A percentile compares a stretch with the other conserved stretches of the same genome.
These are phyloP conservation scores for Lanmaoa rubissima DNA, from an alignment of 768 basidiomycete species.

Conservation along the genomic window DNA sequence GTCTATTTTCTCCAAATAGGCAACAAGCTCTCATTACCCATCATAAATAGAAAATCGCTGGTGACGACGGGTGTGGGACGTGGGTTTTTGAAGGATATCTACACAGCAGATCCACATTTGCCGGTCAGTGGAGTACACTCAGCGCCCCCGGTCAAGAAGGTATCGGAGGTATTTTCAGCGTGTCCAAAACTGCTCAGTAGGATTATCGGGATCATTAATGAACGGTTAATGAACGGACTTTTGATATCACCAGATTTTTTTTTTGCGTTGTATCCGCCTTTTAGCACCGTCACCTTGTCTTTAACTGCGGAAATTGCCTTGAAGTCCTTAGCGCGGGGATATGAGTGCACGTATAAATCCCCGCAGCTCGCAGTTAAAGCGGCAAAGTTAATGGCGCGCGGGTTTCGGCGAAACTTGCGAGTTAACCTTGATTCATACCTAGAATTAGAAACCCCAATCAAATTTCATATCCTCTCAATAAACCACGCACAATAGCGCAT, in stretches of 20 bases:
- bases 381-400: constrained; percentile 8
- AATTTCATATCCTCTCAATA: constrained; percentile 5
- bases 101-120: constrained; percentile 45
- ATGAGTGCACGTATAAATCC: constrained; percentile 7
- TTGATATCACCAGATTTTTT: constrained; percentile 6
- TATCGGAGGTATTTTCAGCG: constrained; percentile 56
- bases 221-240: constrained; percentile 28
- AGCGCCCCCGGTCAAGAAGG: constrained; percentile 30
- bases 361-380: constrained; percentile 17
- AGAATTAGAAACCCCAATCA: constrained; percentile 16
- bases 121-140: constrained; percentile 53
- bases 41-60: constrained; percentile 38
- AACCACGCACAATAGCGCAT: constrained; percentile 9
- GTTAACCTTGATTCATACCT: constrained; percentile 23
- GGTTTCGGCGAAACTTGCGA: constrained; percentile 9
- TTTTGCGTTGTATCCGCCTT: not conserved
- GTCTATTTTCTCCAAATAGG: constrained; percentile 7
- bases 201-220: constrained; percentile 29
- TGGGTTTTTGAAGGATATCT: constrained; percentile 62
- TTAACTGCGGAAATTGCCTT: constrained; percentile 27
- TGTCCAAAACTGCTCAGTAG: constrained; percentile 42
- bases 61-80: constrained; percentile 41
- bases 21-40: not conserved
- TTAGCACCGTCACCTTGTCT: constrained; percentile 4
- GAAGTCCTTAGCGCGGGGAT: constrained; percentile 14